A percentile compares a stretch with the other conserved stretches of the same genome.
phyloP scores from a whole-genome alignment of 2,329 filamentous ascomycete genomes.

The Aspergillus hortae region DNA sequence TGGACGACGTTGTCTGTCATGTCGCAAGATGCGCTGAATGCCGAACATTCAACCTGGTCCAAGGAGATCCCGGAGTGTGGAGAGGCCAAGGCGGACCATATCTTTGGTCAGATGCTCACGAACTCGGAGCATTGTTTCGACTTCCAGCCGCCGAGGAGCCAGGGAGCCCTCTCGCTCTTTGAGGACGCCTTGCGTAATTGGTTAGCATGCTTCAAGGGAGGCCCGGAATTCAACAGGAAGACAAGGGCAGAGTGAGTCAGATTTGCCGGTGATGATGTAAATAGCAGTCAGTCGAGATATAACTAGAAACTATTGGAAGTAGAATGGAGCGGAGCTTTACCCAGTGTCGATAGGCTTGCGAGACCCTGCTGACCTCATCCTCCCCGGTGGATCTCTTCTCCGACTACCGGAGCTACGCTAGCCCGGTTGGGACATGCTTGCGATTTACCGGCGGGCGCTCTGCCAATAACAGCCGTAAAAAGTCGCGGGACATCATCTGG shows the following conservation, averaged over 20 bases:
- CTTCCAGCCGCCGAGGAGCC: conserved; percentile 35
- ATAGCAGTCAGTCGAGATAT: no score
- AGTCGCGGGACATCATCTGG: not conserved
- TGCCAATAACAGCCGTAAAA: no score
- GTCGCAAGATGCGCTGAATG: conserved; percentile 39
- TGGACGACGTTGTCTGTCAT: conserved; percentile 49
- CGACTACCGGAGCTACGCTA: not conserved
- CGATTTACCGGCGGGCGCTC: conserved; percentile 7
- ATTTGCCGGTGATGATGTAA: no score
- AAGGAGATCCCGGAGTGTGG: conserved; percentile 45
- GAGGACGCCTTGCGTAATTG: conserved; percentile 43
- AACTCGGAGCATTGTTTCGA: conserved; percentile 51
- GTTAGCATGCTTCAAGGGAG: conserved; percentile 40
- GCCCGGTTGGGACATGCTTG: conserved; percentile 12
- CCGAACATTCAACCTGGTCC: conserved; percentile 34
- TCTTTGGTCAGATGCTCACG: conserved; percentile 48
- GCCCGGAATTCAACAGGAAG: not conserved
- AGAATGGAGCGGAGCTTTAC: not conserved
- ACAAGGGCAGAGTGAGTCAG: not conserved
- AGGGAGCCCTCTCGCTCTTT: conserved; percentile 36
- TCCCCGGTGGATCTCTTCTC: not conserved
- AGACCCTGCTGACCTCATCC: not conserved
- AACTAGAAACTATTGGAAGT: no score
- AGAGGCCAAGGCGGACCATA: conserved; percentile 28
- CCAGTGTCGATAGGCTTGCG: not conserved